Percentiles rank a stretch among this genome's conserved stretches.
phyloP scores from a whole-genome alignment of 202 grass and related monocot species.

The Elaeis oleifera region DNA sequence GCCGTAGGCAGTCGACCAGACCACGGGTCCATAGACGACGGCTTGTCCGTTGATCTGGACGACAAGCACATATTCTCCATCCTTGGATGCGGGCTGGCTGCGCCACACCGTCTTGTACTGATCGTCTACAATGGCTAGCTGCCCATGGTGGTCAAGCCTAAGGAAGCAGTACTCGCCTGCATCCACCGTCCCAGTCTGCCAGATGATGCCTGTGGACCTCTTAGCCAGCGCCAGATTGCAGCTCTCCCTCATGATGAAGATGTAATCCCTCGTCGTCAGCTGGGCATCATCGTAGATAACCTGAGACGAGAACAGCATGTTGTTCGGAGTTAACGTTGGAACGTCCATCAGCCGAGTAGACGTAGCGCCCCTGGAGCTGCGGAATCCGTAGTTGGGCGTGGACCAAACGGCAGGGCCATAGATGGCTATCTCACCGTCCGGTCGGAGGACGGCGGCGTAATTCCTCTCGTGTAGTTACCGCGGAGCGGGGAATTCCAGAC shows the following conservation, averaged over 20 bases:
- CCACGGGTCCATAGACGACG: constrained; percentile 9
- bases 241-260: constrained; percentile 2
- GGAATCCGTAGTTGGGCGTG: background rate
- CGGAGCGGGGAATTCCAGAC: no score
- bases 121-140: constrained; percentile 9
- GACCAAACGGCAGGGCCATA: constrained; percentile 16
- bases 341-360: background rate
- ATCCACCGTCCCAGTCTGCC: background rate
- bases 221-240: background rate
- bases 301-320: constrained; percentile 14
- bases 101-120: background rate
- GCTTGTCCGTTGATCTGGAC: constrained; percentile 9
- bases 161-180: constrained; percentile 2
- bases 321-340: background rate
- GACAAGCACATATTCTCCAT: constrained; percentile 1
- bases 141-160: constrained; percentile 10
- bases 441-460: constrained; percentile 23
- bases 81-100: background rate
- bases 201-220: background rate
- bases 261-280: constrained; percentile 13
- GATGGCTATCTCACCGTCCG: constrained; percentile 9
- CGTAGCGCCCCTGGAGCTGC: no score
- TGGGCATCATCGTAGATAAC: background rate
- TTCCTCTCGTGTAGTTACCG: no score
- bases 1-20: background rate